Conservation (phyloP, 1,139 yeast species). For the Casaregolazyma suthepensis region DNA sequence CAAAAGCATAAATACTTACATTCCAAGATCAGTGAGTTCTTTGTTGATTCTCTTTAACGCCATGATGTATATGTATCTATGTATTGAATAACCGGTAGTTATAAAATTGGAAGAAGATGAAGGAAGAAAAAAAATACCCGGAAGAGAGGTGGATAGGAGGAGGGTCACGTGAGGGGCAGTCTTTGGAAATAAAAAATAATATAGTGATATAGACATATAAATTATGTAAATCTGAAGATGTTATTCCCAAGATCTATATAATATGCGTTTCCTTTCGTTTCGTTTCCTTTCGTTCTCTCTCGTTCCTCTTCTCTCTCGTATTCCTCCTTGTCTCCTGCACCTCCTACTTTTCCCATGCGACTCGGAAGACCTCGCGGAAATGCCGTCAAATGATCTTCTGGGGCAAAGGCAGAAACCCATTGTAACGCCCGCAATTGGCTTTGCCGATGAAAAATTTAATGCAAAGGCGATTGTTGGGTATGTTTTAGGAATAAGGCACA, state of each 20-base stretch:
- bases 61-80: conserved; percentile 38
- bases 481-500: neutral
- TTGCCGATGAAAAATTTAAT: neutral
- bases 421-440: neutral
- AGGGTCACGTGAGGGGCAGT: neutral
- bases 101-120: neutral
- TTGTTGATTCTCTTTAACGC: conserved; percentile 93
- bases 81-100: conserved; percentile 3
- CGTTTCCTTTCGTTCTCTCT: neutral
- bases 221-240: neutral
- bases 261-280: too few species aligned
- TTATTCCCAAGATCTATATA: too few species aligned
- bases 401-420: neutral
- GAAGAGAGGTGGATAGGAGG: neutral
- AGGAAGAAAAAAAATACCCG: conserved; percentile 1
- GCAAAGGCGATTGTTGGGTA: neutral
- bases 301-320: neutral
- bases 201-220: neutral
- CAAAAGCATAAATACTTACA: conserved; percentile 47
- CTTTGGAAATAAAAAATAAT: neutral
- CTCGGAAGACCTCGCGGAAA: neutral
- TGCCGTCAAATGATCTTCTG: neutral
- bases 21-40: conserved; percentile 90
- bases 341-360: neutral
- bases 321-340: neutral